Evolutionary conservation across 2,329 filamentous ascomycete genomes (phyloP), one percentile per base, ranked within the genome.

Genomic region (Pseudogymnoascus sp.): DNA sequence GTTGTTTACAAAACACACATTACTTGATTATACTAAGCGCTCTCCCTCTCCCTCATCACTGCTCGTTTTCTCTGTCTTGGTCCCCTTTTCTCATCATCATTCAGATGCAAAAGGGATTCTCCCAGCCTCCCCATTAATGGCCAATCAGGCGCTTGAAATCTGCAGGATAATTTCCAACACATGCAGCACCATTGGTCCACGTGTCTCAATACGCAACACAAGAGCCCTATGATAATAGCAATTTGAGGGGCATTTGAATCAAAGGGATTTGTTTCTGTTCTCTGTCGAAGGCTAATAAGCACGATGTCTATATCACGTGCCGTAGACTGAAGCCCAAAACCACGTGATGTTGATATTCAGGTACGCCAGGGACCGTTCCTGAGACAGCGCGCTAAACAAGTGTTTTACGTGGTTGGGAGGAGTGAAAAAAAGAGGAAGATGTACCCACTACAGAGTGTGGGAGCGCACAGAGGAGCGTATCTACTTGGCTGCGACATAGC

Each of bases 121-220:
- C 49, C 49, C 49, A 56, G n/a, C 49, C 49, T 56, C 49, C 49
- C 25, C 28, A 56, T 56, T 56, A 56, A 56, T 56, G 49, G 49
- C 49, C 49, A 56, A 56, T 56, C 49, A 36, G 49, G 28, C 49
- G 9, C 28, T 34, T 56, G 28, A 56, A 56, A 21, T 56, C 9
- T 36, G 49, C 49, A 56, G 49, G n/a, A 56, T 56, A 56, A 56
- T 56, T 56, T 34, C 49, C 49, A 34, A 21, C 49, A 21, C 49
- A 56, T 56, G 49, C 49, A 56, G 49, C 49, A 21, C 34, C 49
- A 56, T 56, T 56, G 49, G 49, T 56, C 49, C 49, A 56, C 49
- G 49, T 56, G 49, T 56, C 49, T 56, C 49, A 56, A 34, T 56
- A 21, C 49, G 9, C 11, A 56, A 14, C 28, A 14, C 16, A 14